These are phyloP conservation scores for Mortierella sp. DNA, from an alignment of 371 early-diverging fungal genomes.

Conservation along the genomic window DNA sequence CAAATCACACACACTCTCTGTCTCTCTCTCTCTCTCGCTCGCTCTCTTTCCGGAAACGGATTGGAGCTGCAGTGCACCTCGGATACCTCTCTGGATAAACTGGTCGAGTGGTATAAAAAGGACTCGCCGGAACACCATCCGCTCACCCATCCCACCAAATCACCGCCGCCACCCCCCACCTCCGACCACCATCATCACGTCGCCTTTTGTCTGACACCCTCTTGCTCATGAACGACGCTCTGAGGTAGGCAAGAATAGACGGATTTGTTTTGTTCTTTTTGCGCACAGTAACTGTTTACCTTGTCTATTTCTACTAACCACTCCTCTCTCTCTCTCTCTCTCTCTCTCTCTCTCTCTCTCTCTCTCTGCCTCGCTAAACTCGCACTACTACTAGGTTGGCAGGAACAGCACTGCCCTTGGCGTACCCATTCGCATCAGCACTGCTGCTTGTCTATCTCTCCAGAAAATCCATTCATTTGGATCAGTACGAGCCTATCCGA, in stretches of 20 bases:
- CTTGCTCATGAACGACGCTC: not conserved
- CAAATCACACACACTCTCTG: not conserved
- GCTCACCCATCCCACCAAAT: not conserved
- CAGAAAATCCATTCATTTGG: slow-evolving; percentile 38
- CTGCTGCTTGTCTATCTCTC: slow-evolving; percentile 29
- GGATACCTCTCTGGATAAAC: not conserved
- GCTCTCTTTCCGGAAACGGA: not conserved
- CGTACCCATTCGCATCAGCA: slow-evolving; percentile 34
- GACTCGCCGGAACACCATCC: not conserved
- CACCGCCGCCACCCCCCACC: not conserved
- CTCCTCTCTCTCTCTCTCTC: too few relatives aligned
- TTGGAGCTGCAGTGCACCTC: not conserved
- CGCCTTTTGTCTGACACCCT: not conserved
- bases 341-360: not conserved
- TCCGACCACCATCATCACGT: not conserved
- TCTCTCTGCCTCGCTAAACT: not conserved
- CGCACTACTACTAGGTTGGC: slow-evolving; percentile 6
- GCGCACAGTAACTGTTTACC: not conserved
- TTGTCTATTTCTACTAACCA: not conserved
- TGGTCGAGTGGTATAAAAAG: not conserved
- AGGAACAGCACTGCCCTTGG: slow-evolving; percentile 31
- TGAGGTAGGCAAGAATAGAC: not conserved
- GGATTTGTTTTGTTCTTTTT: not conserved
- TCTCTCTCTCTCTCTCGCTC: not conserved
- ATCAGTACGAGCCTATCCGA: slow-evolving; percentile 33